A percentile compares a stretch with the other conserved stretches of the same genome.
Evolutionary conservation across 768 basidiomycete species (phyloP).

Genomic region (Dictyophora rubrovolvata): DNA sequence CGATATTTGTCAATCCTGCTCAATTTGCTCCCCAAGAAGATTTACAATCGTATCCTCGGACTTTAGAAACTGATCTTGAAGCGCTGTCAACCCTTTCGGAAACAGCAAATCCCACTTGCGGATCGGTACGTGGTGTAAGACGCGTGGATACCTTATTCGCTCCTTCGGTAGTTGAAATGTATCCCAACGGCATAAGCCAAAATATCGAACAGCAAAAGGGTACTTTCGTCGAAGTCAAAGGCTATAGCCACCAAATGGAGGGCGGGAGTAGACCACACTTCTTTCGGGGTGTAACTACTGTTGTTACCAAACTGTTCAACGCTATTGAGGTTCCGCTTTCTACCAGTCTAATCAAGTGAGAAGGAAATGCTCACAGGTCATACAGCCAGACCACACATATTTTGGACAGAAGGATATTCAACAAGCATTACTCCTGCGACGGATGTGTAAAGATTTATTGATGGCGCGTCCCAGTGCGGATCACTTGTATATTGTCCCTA

Average conservation of each 20-base stretch:
- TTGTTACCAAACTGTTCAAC: conserved; percentile 94
- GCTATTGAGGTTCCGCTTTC: conserved; percentile 55
- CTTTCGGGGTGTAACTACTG: conserved; percentile 91
- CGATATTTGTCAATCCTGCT: conserved; percentile 96
- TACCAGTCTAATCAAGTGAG: not conserved
- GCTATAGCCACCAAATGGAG: conserved; percentile 89
- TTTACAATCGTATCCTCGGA: conserved; percentile 82
- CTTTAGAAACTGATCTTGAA: conserved; percentile 64
- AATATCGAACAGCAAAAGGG: conserved; percentile 67
- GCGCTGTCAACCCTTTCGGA: conserved; percentile 36
- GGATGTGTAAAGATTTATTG: conserved; percentile 69
- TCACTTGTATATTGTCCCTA: conserved; percentile 81
- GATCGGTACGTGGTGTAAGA: conserved; percentile 20
- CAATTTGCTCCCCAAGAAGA: conserved; percentile 97
- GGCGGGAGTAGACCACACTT: conserved; percentile 80
- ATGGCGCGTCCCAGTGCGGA: conserved; percentile 63
- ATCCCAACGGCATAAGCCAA: conserved; percentile 84
- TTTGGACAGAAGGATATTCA: conserved; percentile 99
- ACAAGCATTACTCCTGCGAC: conserved; percentile 78
- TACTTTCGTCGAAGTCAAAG: conserved; percentile 87
- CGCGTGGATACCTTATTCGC: conserved; percentile 65
- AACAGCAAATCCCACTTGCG: not conserved
- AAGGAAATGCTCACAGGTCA: conserved; percentile 1
- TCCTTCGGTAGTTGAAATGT: conserved; percentile 76
- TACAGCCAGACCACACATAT: conserved; percentile 81